These are phyloP conservation scores for Ceriops tagal DNA, from an alignment of 345 rosid genomes.

Conservation along the genomic window DNA sequence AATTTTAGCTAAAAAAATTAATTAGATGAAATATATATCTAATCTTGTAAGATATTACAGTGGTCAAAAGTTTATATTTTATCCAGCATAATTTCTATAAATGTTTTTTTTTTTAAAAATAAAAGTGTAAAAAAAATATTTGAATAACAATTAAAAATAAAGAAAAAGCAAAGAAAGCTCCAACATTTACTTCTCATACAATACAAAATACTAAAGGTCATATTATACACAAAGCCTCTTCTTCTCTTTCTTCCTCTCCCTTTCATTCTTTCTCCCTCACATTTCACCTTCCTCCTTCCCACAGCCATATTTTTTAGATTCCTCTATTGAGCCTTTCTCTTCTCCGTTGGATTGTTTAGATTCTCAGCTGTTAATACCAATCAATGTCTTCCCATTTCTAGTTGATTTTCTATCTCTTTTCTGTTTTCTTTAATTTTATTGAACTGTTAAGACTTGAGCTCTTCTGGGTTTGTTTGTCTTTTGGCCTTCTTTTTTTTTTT, in stretches of 20 bases:
- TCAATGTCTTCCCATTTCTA: constrained; percentile 25
- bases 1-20: too few species aligned
- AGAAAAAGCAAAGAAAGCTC: constrained; percentile 19
- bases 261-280: constrained; percentile 17
- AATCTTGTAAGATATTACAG: too few species aligned
- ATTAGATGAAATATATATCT: not conserved
- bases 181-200: constrained; percentile 32
- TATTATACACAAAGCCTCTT: constrained; percentile 5
- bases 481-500: not conserved
- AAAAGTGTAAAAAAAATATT: not conserved
- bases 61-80: too few species aligned
- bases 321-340: constrained; percentile 46
- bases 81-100: too few species aligned
- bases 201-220: constrained; percentile 16
- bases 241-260: constrained; percentile 8
- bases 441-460: not conserved
- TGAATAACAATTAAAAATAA: not conserved
- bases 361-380: constrained; percentile 45
- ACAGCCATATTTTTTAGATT: constrained; percentile 64
- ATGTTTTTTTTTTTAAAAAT: too few species aligned
- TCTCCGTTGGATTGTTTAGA: constrained; percentile 57
- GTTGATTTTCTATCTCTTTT: constrained; percentile 23
- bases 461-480: constrained; percentile 8
- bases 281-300: constrained; percentile 39
- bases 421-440: not conserved